Base-by-base conservation (phyloP, 1,139 yeast genomes). In the Lodderomyces margitis region DNA sequence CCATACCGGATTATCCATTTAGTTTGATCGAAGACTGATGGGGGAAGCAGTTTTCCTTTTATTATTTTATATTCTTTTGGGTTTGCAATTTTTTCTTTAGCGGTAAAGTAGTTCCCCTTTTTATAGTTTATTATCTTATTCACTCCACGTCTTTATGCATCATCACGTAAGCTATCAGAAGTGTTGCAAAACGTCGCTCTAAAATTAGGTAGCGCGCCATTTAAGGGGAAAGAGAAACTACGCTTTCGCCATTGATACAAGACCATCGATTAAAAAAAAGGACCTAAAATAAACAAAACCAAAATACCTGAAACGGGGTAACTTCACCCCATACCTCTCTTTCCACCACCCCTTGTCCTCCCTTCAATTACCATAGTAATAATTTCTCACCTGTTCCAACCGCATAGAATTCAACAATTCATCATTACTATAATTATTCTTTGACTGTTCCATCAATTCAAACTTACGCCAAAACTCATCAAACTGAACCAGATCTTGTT, bases 401-500 rank as follows among this genome's bases (percentile, higher is more conserved):
- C 64, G 46, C 37, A 54, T 40, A 17, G 39, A 39, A 38, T 43
- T 47, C 37, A 53, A 49, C 24, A 34, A 38, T 16, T 53, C 46
- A 41, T 52, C 59, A 16, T 55, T 50, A 12, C 36, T 38, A 27
- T 44, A 45, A 38, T 55, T 55, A 33, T 44, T 47, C 40, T 56
- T 54, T 14, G 47, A 50, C 21, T 52, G 44, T 41, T 59, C 63
- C 19, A 41, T 41, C 27, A 40, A 36, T 36, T 58, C 65, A 41
- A 59, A 61, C 21, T 51, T 48, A 24, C 40, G 38, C 42, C 56
- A 45, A 39, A 57, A 58, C 16, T 46, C 48, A 20, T 56, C 56
- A 27, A 53, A 44, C 25, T 57, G 47, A 11, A 53, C 31, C 5
- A 46, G 37, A 21, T 56, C 61, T 10, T 53, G 56, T 32, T 46